Evolutionary conservation across 2,329 filamentous ascomycete species (phyloP).

Genomic region (Aureobasidium sp.): DNA sequence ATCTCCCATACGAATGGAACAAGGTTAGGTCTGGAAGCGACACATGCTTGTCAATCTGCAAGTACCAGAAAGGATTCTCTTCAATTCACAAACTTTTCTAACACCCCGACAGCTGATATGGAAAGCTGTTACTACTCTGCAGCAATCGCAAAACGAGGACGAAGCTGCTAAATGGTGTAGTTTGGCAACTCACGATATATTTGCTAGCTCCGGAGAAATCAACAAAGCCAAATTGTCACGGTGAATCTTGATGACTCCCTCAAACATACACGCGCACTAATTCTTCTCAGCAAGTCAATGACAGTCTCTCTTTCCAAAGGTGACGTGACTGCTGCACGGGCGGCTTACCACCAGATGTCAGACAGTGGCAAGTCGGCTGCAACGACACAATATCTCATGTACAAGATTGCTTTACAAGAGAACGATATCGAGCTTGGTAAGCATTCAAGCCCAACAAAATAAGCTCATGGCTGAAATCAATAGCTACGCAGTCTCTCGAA

Average conservation of each 20-base stretch:
- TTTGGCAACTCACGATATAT: constrained; percentile 57
- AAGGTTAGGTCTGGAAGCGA: constrained; percentile 50
- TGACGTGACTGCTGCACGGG: constrained; percentile 45
- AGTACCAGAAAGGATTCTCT: background rate
- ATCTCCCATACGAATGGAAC: constrained; percentile 39
- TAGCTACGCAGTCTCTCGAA: constrained; percentile 54
- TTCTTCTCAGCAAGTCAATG: constrained; percentile 49
- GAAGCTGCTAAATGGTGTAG: constrained; percentile 60
- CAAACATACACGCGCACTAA: background rate
- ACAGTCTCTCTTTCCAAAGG: constrained; percentile 56
- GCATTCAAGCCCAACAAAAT: background rate
- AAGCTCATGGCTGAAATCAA: background rate
- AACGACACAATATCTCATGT: constrained; percentile 65
- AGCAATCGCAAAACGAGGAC: constrained; percentile 42
- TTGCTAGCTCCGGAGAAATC: constrained; percentile 54
- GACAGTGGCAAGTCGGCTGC: constrained; percentile 50
- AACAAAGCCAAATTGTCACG: constrained; percentile 66
- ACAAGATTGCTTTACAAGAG: constrained; percentile 58
- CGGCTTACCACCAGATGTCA: constrained; percentile 52
- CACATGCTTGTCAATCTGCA: constrained; percentile 56
- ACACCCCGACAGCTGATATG: constrained; percentile 50
- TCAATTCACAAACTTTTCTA: background rate
- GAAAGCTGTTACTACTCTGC: constrained; percentile 62
- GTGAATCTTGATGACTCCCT: background rate
- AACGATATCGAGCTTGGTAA: constrained; percentile 42